phyloP scores from a whole-genome alignment of 225 moss, liverwort and hornwort genomes.

The Pseudoscleropodium purum region DNA sequence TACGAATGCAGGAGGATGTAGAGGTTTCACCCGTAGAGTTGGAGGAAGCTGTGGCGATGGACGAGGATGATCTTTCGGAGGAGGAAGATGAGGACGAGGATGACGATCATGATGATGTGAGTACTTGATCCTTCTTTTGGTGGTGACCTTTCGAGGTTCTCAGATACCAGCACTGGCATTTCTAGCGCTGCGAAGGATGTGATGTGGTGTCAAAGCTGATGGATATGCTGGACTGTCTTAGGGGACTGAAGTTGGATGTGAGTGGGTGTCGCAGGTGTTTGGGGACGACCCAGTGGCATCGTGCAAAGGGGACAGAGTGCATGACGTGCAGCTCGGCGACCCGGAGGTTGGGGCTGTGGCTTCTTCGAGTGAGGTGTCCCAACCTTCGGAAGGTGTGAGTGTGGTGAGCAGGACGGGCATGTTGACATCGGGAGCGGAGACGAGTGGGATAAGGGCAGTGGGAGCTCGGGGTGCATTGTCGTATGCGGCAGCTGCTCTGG shows the following conservation, averaged over 20 bases:
- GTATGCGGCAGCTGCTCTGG: constrained; percentile 85
- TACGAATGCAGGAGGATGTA: constrained; percentile 65
- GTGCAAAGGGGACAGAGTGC: constrained; percentile 85
- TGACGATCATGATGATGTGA: constrained; percentile 81
- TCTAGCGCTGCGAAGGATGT: background rate
- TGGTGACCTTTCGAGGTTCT: background rate
- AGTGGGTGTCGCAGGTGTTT: constrained; percentile 50
- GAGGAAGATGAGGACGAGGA: constrained; percentile 93
- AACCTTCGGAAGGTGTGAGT: constrained; percentile 49
- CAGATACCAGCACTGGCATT: background rate
- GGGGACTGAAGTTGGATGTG: background rate
- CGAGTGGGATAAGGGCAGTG: constrained; percentile 47
- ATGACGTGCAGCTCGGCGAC: constrained; percentile 95
- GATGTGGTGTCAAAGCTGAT: background rate
- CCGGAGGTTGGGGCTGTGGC: constrained; percentile 60
- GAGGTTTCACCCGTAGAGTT: constrained; percentile 77
- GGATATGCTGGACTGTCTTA: background rate
- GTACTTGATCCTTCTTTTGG: background rate
- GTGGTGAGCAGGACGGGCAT: constrained; percentile 52
- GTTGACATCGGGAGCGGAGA: constrained; percentile 43
- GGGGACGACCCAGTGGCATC: constrained; percentile 79
- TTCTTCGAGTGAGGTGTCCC: constrained; percentile 71
- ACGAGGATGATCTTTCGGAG: constrained; percentile 87
- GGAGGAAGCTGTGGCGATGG: constrained; percentile 90
- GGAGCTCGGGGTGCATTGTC: constrained; percentile 71